These are phyloP conservation scores for Sphagnum magellanicum DNA, from an alignment of 228 moss, liverwort and hornwort genomes.

Conservation along the genomic window DNA sequence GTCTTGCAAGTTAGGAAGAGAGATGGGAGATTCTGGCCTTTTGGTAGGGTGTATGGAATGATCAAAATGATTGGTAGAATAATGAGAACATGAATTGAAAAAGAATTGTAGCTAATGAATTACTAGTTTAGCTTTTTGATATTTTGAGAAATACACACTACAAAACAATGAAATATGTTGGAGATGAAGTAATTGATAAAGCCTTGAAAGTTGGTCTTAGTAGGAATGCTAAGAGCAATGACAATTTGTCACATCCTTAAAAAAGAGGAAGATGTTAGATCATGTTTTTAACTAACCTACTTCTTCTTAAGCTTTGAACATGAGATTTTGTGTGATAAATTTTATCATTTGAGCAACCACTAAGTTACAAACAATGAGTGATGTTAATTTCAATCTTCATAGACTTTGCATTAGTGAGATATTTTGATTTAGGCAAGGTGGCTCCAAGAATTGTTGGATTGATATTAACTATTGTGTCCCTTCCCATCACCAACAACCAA, in stretches of 20 bases:
- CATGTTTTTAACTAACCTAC: not conserved
- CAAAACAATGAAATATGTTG: not conserved
- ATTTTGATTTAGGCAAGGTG: not conserved
- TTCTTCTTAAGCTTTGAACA: not conserved
- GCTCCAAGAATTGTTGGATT: not conserved
- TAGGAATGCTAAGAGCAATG: not conserved
- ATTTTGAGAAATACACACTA: not conserved
- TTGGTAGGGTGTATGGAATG: too few relatives aligned
- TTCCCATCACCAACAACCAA: not conserved
- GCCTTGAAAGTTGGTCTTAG: not conserved
- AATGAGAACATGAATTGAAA: not conserved
- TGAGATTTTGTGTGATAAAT: not conserved
- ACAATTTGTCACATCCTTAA: not conserved
- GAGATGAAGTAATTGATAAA: not conserved
- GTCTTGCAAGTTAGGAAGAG: not conserved
- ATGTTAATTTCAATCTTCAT: not conserved
- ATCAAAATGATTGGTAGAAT: too few relatives aligned
- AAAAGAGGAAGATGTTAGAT: not conserved
- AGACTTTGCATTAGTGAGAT: not conserved
- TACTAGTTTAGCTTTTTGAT: not conserved
- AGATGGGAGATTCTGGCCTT: too few relatives aligned
- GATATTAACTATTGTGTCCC: not conserved
- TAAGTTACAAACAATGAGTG: not conserved
- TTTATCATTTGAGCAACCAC: not conserved
- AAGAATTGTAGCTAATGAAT: not conserved